Base-by-base conservation (phyloP, 208 protist species). In the Naegleria lovaniensis region DNA sequence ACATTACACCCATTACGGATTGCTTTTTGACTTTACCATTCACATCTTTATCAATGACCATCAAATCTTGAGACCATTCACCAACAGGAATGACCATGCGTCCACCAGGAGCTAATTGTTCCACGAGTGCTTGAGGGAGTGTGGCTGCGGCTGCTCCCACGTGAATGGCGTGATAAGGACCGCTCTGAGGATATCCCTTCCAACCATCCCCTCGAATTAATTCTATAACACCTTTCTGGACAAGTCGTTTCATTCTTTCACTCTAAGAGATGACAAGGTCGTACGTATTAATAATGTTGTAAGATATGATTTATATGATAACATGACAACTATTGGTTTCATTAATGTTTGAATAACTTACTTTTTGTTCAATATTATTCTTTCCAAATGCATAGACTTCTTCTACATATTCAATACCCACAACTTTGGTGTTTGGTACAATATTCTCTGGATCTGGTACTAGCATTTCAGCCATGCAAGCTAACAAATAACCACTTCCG, bases 401-500 rank as follows among this genome's bases (percentile, higher is more conserved):
- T 52, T 89, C 79, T 76, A 97, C 93, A 91, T 97, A 95, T 87
- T 97, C 96, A 41, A 97, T 93, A 39, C 96, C 96, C 29, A 95
- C 51, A 15, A 96, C 96, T 33, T 91, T 89, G 89, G 93, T 94
- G 22, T 36, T 39, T 38, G 90, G 85, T 36, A 9, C 83, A 11
- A 67, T 29, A 67, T 19, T 2, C 1, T 67, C 55, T 1, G 22
- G 36, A 43, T 25, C 11, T 43, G 38, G 38, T 9, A 90, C 92
- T 13, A 92, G 88, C 58, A 95, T 93, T 85, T 94, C 95, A 67
- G 96, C 85, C 13, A 97, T 93, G 15, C 94, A 94, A 5, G 94
- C 96, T 0, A 95, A 96, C n/a, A 97, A 93, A 92, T 96, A 97
- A 29, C 96, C 96, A 91, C 95, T 97, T 83, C 96, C 96, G 84